A percentile compares a stretch with the other conserved stretches of the same genome.
Conservation (phyloP, 768 basidiomycete species). For the Obba rivulosa region DNA sequence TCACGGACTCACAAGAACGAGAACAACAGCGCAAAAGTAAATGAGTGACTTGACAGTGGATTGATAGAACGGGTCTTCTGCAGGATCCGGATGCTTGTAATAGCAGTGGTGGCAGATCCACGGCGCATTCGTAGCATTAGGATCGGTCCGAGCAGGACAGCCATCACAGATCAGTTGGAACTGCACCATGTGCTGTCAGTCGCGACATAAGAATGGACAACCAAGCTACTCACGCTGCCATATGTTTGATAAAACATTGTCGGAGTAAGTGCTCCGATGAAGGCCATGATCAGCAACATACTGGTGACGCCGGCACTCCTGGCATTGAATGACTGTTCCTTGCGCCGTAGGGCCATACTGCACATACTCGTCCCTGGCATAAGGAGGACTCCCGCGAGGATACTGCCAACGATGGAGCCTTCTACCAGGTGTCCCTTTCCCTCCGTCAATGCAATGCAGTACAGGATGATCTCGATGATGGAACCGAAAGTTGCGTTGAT, state of each 20-base stretch:
- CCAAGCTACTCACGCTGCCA: slow-evolving; percentile 71
- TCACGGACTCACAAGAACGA: slow-evolving; percentile 70
- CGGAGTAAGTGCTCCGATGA: slow-evolving; percentile 92
- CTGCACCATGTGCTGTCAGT: slow-evolving; percentile 32
- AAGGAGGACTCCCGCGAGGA: slow-evolving; percentile 90
- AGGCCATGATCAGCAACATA: slow-evolving; percentile 99
- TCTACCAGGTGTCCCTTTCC: slow-evolving; percentile 93
- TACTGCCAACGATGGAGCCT: slow-evolving; percentile 91
- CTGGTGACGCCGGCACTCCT: slow-evolving; percentile 98
- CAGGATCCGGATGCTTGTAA: slow-evolving; percentile 92
- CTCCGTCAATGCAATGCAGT: slow-evolving; percentile 83
- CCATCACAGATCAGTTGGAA: slow-evolving; percentile 84
- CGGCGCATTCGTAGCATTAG: slow-evolving; percentile 32
- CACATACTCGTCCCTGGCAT: slow-evolving; percentile 99
- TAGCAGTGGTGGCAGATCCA: slow-evolving; percentile 93
- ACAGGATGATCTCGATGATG: slow-evolving; percentile 96
- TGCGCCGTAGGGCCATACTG: slow-evolving; percentile 79
- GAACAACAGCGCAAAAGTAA: slow-evolving; percentile 90
- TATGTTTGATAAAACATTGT: slow-evolving; percentile 98
- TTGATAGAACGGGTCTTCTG: slow-evolving; percentile 93
- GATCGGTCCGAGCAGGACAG: slow-evolving; percentile 46
- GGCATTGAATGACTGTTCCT: slow-evolving; percentile 99
- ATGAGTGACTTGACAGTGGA: slow-evolving; percentile 91
- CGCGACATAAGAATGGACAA: slow-evolving; percentile 4
- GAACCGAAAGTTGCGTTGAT: slow-evolving; percentile 99